Conservation (phyloP, 495 filamentous ascomycete species). For the Tuber melanosporum region DNA sequence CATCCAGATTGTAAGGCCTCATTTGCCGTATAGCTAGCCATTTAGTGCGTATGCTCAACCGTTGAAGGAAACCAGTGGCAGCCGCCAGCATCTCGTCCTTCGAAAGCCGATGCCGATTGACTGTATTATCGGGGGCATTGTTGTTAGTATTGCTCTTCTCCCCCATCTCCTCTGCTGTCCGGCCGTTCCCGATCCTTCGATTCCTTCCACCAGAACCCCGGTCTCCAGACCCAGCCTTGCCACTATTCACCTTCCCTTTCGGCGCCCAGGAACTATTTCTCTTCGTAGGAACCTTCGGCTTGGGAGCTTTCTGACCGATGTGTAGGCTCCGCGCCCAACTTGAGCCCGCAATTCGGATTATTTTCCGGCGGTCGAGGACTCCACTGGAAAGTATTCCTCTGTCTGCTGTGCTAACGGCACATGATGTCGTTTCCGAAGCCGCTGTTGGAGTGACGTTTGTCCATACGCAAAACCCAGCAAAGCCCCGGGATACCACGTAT, state of each 20-base stretch:
- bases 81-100: conserved; percentile 91
- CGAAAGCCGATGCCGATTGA: conserved; percentile 62
- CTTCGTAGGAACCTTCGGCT: conserved; percentile 28
- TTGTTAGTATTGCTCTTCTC: neutral
- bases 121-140: neutral
- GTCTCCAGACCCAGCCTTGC: conserved; percentile 21
- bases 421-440: conserved; percentile 31
- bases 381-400: conserved; percentile 18
- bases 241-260: conserved; percentile 13
- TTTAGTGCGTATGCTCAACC: conserved; percentile 89
- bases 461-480: conserved; percentile 40
- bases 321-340: conserved; percentile 31
- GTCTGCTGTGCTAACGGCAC: conserved; percentile 25
- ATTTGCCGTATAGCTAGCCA: conserved; percentile 94
- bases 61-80: conserved; percentile 85
- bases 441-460: conserved; percentile 33
- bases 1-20: conserved; percentile 91
- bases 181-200: conserved; percentile 19
- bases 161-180: conserved; percentile 9
- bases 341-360: conserved; percentile 25
- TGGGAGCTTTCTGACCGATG: conserved; percentile 15
- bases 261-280: neutral
- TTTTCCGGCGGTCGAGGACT: conserved; percentile 27
- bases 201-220: conserved; percentile 13
- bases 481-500: conserved; percentile 41